Conservation (phyloP, 2,329 filamentous ascomycete species). For the Aspergillus pseudoglaucus region DNA sequence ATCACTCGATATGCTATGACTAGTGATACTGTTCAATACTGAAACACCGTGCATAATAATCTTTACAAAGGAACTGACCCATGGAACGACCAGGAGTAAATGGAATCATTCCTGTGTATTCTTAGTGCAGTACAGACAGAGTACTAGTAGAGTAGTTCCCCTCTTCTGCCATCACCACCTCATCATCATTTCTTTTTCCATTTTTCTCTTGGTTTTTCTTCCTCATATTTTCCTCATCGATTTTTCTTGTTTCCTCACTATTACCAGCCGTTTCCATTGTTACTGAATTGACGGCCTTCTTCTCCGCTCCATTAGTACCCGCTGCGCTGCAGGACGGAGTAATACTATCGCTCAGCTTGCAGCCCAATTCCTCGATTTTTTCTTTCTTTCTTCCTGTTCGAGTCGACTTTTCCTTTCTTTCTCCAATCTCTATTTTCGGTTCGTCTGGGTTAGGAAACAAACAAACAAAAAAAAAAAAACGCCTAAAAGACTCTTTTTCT, state of each 20-base stretch:
- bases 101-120: not conserved
- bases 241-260: not conserved
- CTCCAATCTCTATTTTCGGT: not conserved
- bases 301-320: not conserved
- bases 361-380: not conserved
- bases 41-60: no score
- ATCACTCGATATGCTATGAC: no score
- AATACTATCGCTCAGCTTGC: no score
- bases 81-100: not conserved
- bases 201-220: not conserved
- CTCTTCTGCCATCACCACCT: not conserved
- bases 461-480: not conserved
- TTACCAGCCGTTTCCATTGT: not conserved
- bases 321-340: not conserved
- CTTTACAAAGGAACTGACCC: no score
- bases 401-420: not conserved
- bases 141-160: no score
- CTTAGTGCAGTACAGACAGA: no score
- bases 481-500: not conserved
- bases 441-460: not conserved
- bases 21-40: no score
- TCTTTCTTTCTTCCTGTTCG: not conserved
- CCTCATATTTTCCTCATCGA: not conserved
- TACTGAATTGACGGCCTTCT: not conserved
- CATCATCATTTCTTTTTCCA: not conserved